A percentile compares a stretch with the other conserved stretches of the same genome.
These are phyloP conservation scores for Clonostachys solani DNA, from an alignment of 2,329 filamentous ascomycete species.

Conservation along the genomic window DNA sequence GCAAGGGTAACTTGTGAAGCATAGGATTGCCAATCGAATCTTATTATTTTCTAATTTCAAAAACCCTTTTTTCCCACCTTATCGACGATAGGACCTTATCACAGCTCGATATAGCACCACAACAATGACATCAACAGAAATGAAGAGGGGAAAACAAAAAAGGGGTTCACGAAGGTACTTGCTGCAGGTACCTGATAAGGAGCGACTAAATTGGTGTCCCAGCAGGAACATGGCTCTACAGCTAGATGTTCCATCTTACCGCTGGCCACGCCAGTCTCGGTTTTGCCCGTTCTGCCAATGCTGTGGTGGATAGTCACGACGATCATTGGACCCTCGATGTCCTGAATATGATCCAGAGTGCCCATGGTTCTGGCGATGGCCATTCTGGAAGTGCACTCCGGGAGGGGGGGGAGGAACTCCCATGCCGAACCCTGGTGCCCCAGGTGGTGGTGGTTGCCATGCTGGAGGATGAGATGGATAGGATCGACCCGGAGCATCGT, in stretches of 20 bases:
- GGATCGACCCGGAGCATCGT: background rate
- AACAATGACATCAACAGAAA: too few relatives aligned
- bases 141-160: too few relatives aligned
- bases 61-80: too few relatives aligned
- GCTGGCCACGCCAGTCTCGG: background rate
- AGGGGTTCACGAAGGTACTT: too few relatives aligned
- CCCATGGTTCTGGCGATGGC: background rate
- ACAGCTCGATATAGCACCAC: too few relatives aligned
- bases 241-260: background rate
- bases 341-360: background rate
- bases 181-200: too few relatives aligned
- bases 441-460: slow-evolving; percentile 22
- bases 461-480: slow-evolving; percentile 1
- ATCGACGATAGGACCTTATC: too few relatives aligned
- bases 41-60: too few relatives aligned
- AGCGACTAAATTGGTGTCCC: too few relatives aligned
- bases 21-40: too few relatives aligned
- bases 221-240: too few relatives aligned
- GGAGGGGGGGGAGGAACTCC: slow-evolving; percentile 25
- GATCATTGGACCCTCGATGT: slow-evolving; percentile 10
- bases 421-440: slow-evolving; percentile 23
- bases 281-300: background rate
- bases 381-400: slow-evolving; percentile 12
- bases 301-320: slow-evolving; percentile 1
- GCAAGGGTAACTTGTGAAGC: too few relatives aligned